These are phyloP conservation scores for Letharia lupina DNA, from an alignment of 495 filamentous ascomycete species.

Conservation along the genomic window DNA sequence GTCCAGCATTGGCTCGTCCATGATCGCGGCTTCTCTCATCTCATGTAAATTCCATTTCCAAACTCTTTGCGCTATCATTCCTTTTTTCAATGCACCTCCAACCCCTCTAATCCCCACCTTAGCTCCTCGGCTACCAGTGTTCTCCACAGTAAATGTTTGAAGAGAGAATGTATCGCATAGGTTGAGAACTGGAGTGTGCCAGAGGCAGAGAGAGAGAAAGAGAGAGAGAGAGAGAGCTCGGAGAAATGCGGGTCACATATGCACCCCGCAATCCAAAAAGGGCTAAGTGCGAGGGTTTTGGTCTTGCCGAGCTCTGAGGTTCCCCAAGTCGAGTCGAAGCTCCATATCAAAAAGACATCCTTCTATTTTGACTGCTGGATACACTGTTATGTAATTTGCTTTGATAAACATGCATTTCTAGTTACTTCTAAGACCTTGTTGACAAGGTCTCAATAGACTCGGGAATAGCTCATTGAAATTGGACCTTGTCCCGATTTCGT, in stretches of 20 bases:
- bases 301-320: no score
- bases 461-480: not conserved
- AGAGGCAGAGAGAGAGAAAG: not conserved
- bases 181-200: not conserved
- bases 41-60: slow-evolving; percentile 12
- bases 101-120: not conserved
- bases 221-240: not conserved
- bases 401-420: not conserved
- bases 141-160: not conserved
- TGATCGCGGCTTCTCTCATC: slow-evolving; percentile 8
- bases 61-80: slow-evolving; percentile 1
- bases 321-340: not conserved
- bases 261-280: slow-evolving; percentile 7
- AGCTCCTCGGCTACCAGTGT: not conserved
- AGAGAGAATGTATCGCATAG: not conserved
- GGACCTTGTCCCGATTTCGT: not conserved
- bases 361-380: not conserved
- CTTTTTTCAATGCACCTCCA: not conserved
- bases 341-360: not conserved
- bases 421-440: not conserved
- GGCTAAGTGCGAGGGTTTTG: not conserved
- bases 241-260: not conserved
- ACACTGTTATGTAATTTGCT: not conserved
- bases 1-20: not conserved
- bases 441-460: not conserved